Conservation (phyloP, 2,329 filamentous ascomycete genomes). For the Botrytis tulipae region DNA sequence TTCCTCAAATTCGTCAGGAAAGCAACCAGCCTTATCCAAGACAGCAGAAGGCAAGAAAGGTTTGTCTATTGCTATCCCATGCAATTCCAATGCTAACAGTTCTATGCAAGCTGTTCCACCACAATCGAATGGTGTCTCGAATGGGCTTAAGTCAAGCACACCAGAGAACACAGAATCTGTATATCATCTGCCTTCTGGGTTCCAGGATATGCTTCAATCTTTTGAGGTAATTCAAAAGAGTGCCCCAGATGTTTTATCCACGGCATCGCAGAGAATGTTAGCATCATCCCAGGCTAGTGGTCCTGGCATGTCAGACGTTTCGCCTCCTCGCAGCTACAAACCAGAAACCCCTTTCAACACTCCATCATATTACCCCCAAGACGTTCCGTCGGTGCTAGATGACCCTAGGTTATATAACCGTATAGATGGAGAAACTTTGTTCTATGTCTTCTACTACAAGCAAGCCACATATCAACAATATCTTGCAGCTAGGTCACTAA, state of each 20-base stretch:
- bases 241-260: slow-evolving; percentile 45
- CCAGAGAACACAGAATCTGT: slow-evolving; percentile 65
- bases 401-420: slow-evolving; percentile 83
- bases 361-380: slow-evolving; percentile 83
- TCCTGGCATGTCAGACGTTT: slow-evolving; percentile 73
- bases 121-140: slow-evolving; percentile 44
- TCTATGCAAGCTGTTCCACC: slow-evolving; percentile 13
- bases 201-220: slow-evolving; percentile 87
- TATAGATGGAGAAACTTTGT: slow-evolving; percentile 93
- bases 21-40: slow-evolving; percentile 43
- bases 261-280: slow-evolving; percentile 71
- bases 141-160: slow-evolving; percentile 48
- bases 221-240: slow-evolving; percentile 69
- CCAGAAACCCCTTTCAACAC: slow-evolving; percentile 79
- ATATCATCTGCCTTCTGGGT: slow-evolving; percentile 84
- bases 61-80: slow-evolving; percentile 35
- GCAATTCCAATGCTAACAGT: slow-evolving; percentile 27
- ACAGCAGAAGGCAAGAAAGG: slow-evolving; percentile 47
- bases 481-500: slow-evolving; percentile 91
- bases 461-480: slow-evolving; percentile 96
- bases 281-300: slow-evolving; percentile 69
- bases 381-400: slow-evolving; percentile 87
- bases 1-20: slow-evolving; percentile 33
- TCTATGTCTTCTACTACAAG: slow-evolving; percentile 99
- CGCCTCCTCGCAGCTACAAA: slow-evolving; percentile 79